These are phyloP conservation scores for Alternaria arbusti DNA, from an alignment of 2,329 filamentous ascomycete genomes.

Conservation along the genomic window DNA sequence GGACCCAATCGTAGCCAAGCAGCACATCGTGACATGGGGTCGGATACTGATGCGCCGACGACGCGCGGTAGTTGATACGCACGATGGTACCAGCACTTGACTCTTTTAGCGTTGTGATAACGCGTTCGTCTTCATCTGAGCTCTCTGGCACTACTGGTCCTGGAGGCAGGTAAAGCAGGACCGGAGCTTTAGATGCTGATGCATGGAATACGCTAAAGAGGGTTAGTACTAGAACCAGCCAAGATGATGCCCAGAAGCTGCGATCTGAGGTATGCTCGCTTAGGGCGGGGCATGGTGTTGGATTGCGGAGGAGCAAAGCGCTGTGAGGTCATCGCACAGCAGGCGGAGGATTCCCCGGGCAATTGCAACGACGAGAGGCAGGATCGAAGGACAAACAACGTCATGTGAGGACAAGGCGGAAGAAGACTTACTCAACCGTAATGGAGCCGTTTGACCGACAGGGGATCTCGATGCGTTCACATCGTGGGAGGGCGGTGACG, in stretches of 20 bases:
- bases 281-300: slow-evolving; percentile 2
- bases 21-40: slow-evolving; percentile 57
- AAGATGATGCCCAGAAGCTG: not conserved
- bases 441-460: slow-evolving; percentile 54
- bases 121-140: slow-evolving; percentile 34
- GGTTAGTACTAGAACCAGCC: slow-evolving; percentile 7
- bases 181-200: slow-evolving; percentile 33
- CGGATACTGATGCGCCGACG: slow-evolving; percentile 48
- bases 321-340: slow-evolving; percentile 13
- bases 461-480: slow-evolving; percentile 44
- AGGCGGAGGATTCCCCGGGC: not conserved
- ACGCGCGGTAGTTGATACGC: slow-evolving; percentile 55
- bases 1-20: slow-evolving; percentile 56
- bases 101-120: slow-evolving; percentile 45
- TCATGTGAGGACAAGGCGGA: slow-evolving; percentile 4
- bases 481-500: slow-evolving; percentile 24
- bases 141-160: slow-evolving; percentile 45
- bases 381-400: not conserved
- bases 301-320: not conserved
- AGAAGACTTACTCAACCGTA: slow-evolving; percentile 48
- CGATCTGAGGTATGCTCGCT: not conserved
- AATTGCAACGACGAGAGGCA: not conserved
- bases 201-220: slow-evolving; percentile 44
- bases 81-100: slow-evolving; percentile 51
- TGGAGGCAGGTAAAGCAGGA: slow-evolving; percentile 53